Evolutionary conservation across 2,329 filamentous ascomycete genomes (phyloP).

Genomic region (Claviceps arundinis): DNA sequence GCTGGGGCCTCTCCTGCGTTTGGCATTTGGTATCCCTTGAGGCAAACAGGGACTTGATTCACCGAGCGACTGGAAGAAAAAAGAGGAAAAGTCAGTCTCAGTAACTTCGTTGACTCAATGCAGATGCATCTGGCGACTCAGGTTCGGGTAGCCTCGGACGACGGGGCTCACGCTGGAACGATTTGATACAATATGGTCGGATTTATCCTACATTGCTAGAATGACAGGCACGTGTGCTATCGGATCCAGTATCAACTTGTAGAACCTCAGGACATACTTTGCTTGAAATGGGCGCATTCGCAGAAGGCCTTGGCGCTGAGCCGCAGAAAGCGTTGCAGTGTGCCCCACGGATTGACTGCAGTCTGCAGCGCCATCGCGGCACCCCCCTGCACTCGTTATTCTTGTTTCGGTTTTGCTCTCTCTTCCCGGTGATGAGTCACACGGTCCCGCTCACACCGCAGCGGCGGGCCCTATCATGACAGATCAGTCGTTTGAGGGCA

Average conservation of each 20-base stretch:
- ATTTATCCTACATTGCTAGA: background rate
- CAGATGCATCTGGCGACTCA: background rate
- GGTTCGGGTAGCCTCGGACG: background rate
- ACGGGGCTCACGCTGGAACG: background rate
- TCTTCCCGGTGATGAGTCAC: slow-evolving; percentile 11
- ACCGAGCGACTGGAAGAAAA: background rate
- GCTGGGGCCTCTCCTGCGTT: background rate
- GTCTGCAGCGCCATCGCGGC: slow-evolving; percentile 4
- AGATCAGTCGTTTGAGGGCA: background rate
- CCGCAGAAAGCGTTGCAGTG: background rate
- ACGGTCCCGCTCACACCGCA: slow-evolving; percentile 9
- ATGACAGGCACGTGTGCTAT: too few relatives aligned
- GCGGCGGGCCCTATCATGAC: slow-evolving; percentile 7
- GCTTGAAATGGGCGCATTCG: background rate
- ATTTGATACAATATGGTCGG: background rate
- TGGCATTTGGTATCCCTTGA: slow-evolving; percentile 1
- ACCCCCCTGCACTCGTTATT: background rate
- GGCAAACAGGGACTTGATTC: background rate
- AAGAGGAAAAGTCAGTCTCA: background rate
- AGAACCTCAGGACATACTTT: background rate
- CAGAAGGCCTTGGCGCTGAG: background rate
- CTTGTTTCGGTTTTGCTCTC: slow-evolving; percentile 7
- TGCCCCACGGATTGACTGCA: slow-evolving; percentile 7
- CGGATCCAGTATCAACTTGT: too few relatives aligned
- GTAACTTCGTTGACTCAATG: background rate